A percentile compares a stretch with the other conserved stretches of the same genome.
Conservation (phyloP, 148 eudicot genomes). For the Spergularia marina region DNA sequence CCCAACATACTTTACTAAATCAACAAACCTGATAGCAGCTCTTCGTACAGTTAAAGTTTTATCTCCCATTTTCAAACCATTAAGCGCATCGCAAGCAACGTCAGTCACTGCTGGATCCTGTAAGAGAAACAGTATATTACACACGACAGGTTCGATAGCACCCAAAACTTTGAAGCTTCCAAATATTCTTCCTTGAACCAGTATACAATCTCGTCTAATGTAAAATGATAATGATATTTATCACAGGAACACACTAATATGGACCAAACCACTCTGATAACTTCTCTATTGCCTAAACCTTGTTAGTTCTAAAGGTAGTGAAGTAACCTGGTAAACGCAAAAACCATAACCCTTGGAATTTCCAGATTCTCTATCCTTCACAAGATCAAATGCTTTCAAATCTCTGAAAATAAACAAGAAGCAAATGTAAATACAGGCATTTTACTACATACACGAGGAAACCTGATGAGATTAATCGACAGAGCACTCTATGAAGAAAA, state of each 20-base stretch:
- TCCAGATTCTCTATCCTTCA: conserved; percentile 93
- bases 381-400: conserved; percentile 83
- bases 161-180: background rate
- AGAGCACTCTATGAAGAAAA: background rate
- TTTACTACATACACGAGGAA: background rate
- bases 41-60: conserved; percentile 89
- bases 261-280: background rate
- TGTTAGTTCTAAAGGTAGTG: conserved; percentile 2
- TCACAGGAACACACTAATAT: background rate
- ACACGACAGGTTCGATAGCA: background rate
- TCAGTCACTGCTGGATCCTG: conserved; percentile 87
- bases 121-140: conserved; percentile 5
- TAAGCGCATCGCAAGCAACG: conserved; percentile 90
- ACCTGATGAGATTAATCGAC: background rate
- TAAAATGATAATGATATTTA: background rate
- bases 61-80: conserved; percentile 97
- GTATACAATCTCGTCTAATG: background rate
- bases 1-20: background rate
- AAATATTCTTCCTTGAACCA: background rate
- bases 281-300: background rate
- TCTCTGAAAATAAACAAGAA: conserved; percentile 41
- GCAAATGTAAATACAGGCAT: conserved; percentile 5
- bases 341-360: conserved; percentile 95
- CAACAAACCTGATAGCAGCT: conserved; percentile 71
- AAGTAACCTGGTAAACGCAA: conserved; percentile 69